These are phyloP conservation scores for Alternaria ventricosa DNA, from an alignment of 2,329 filamentous ascomycete species.

Conservation along the genomic window DNA sequence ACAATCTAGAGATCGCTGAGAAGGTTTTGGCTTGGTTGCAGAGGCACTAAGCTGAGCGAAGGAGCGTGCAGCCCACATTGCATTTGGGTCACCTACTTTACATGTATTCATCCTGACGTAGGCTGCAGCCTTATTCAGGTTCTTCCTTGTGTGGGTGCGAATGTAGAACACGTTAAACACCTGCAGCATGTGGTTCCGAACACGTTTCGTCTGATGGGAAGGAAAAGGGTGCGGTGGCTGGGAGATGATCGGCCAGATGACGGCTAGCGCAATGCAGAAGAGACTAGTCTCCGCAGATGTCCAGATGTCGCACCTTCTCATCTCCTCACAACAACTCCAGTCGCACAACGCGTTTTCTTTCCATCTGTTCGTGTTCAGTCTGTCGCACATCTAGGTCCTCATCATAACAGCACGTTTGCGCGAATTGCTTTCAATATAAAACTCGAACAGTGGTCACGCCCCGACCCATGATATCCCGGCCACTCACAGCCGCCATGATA, in stretches of 20 bases:
- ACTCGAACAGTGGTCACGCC: neutral
- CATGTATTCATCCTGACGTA: neutral
- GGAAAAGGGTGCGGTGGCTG: neutral
- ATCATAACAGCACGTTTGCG: neutral
- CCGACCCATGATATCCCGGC: neutral
- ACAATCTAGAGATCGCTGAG: conserved; percentile 25
- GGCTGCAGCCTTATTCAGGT: neutral
- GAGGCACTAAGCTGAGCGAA: neutral
- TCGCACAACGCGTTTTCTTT: neutral
- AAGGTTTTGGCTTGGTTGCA: neutral
- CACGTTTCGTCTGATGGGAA: neutral
- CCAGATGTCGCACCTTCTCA: neutral
- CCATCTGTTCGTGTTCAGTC: neutral
- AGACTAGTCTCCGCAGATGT: neutral
- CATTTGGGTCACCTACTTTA: neutral
- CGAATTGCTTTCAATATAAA: neutral
- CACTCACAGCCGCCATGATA: neutral
- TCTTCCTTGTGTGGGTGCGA: neutral
- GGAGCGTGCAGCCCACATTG: neutral
- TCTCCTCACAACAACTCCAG: neutral
- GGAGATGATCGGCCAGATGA: neutral
- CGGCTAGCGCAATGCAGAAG: neutral
- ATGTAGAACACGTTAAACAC: neutral
- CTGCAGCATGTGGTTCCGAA: neutral
- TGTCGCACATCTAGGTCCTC: neutral